Percentiles rank a stretch among this genome's conserved stretches.
phyloP scores from a whole-genome alignment of 2,329 filamentous ascomycete genomes.

The Hymenoscyphus fructigenus region DNA sequence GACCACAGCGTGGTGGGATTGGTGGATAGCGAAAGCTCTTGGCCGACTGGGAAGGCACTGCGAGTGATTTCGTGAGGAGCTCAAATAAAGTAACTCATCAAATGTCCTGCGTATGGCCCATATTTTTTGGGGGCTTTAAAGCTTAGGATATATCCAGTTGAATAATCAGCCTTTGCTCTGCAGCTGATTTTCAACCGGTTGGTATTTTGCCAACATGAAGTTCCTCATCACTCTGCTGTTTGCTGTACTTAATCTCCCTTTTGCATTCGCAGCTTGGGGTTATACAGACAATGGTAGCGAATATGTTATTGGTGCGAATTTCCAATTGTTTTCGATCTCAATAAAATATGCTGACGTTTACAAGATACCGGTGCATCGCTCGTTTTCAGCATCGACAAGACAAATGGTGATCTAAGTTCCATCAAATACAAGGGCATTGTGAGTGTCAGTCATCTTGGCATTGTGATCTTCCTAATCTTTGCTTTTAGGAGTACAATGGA shows the following conservation, averaged over 20 bases:
- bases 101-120: background rate
- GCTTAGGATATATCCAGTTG: background rate
- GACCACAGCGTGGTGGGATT: background rate
- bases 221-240: constrained; percentile 9
- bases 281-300: constrained; percentile 41
- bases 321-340: background rate
- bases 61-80: background rate
- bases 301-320: constrained; percentile 37
- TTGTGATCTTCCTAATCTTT: background rate
- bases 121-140: background rate
- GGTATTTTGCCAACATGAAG: constrained; percentile 10
- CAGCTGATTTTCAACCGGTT: background rate
- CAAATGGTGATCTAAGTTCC: constrained; percentile 39
- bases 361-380: constrained; percentile 36
- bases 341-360: background rate
- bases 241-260: constrained; percentile 13
- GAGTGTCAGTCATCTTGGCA: background rate
- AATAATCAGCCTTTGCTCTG: background rate
- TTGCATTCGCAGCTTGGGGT: constrained; percentile 41
- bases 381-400: constrained; percentile 39
- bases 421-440: constrained; percentile 37
- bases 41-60: background rate
- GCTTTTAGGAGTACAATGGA: background rate
- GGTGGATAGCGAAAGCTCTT: background rate
- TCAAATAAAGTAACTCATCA: background rate